phyloP scores from a whole-genome alignment of 495 filamentous ascomycete species.

The Tuber umbilicatum region DNA sequence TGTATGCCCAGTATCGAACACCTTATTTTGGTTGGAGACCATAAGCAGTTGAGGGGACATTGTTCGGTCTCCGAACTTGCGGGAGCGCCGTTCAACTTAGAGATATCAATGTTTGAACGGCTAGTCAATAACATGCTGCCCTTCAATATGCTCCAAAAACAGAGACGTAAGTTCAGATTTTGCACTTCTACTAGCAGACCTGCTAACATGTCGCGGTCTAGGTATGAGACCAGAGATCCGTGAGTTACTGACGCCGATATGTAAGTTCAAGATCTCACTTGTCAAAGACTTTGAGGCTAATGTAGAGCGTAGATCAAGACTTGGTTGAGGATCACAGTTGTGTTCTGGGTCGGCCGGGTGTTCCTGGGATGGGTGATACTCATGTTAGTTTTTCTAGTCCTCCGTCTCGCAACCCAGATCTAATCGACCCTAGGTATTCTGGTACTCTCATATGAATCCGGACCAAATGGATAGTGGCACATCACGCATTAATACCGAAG shows the following conservation, averaged over 20 bases:
- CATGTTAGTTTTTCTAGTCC: slow-evolving; percentile 53
- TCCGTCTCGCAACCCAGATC: background rate
- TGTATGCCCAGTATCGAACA: slow-evolving; percentile 65
- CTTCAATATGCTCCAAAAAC: slow-evolving; percentile 55
- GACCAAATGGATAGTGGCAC: slow-evolving; percentile 60
- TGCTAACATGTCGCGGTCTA: slow-evolving; percentile 15
- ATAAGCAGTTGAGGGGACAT: slow-evolving; percentile 63
- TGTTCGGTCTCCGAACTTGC: slow-evolving; percentile 53
- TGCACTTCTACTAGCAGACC: background rate
- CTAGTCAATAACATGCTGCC: slow-evolving; percentile 63
- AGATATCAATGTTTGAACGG: slow-evolving; percentile 70
- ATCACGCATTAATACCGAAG: slow-evolving; percentile 65
- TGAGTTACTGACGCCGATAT: slow-evolving; percentile 52
- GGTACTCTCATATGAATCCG: slow-evolving; percentile 53
- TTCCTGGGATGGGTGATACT: slow-evolving; percentile 72
- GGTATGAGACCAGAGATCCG: slow-evolving; percentile 67
- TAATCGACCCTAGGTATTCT: slow-evolving; percentile 25
- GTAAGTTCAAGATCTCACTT: slow-evolving; percentile 14
- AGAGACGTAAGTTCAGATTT: slow-evolving; percentile 49
- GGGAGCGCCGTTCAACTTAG: slow-evolving; percentile 54
- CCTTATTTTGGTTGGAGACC: slow-evolving; percentile 69
- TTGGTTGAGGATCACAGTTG: slow-evolving; percentile 61
- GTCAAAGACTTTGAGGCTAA: background rate
- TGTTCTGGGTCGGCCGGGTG: slow-evolving; percentile 54
- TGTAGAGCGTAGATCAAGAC: slow-evolving; percentile 49